Conservation (phyloP, 768 basidiomycete genomes). For the Xerocomellus intermedius region DNA sequence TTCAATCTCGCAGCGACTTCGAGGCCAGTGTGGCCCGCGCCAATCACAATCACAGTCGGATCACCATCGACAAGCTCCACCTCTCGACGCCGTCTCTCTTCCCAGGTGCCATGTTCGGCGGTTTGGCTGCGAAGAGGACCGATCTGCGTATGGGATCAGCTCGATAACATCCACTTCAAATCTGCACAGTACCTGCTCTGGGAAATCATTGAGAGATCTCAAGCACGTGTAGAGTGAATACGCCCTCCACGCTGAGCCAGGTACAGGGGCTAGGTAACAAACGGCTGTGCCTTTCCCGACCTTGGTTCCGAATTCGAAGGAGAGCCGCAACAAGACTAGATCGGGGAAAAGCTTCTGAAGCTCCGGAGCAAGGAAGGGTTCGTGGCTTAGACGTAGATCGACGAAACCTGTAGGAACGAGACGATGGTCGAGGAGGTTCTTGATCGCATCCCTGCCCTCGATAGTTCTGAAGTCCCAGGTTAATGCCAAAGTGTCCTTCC, state of each 20-base stretch:
- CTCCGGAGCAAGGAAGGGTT: slow-evolving; percentile 25
- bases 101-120: slow-evolving; percentile 57
- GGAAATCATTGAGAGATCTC: slow-evolving; percentile 54
- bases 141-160: slow-evolving; percentile 8
- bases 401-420: slow-evolving; percentile 27
- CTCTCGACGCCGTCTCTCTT: slow-evolving; percentile 41
- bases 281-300: slow-evolving; percentile 53
- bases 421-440: slow-evolving; percentile 39
- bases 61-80: slow-evolving; percentile 45
- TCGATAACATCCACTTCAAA: not conserved
- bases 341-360: slow-evolving; percentile 49
- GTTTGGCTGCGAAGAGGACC: slow-evolving; percentile 43
- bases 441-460: slow-evolving; percentile 38
- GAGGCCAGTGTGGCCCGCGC: slow-evolving; percentile 68
- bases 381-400: slow-evolving; percentile 19
- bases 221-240: slow-evolving; percentile 59
- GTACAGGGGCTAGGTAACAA: slow-evolving; percentile 49
- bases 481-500: slow-evolving; percentile 53
- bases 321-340: slow-evolving; percentile 53
- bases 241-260: slow-evolving; percentile 53
- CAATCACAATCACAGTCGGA: slow-evolving; percentile 60
- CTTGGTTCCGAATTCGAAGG: slow-evolving; percentile 54
- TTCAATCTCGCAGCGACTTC: slow-evolving; percentile 66
- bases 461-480: slow-evolving; percentile 59
- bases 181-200: slow-evolving; percentile 39